Evolutionary conservation across 108 stramenopile genomes (phyloP).

Genomic region (Stephanodiscus minutulus): DNA sequence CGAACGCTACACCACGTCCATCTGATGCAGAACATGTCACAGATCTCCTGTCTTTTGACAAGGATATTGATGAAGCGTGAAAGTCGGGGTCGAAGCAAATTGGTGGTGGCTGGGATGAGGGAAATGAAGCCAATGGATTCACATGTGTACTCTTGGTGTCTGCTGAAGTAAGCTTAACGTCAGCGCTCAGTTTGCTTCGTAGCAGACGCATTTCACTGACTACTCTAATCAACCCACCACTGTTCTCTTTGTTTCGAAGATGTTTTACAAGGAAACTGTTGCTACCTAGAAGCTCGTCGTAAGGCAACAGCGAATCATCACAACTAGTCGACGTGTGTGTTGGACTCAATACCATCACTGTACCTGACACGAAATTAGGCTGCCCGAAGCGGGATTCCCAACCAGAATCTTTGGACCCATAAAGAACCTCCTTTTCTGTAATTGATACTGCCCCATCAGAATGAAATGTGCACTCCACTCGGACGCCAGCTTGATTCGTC

Average conservation of each 20-base stretch:
- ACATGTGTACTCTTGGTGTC: background rate
- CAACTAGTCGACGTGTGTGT: slow-evolving; percentile 35
- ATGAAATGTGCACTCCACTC: slow-evolving; percentile 55
- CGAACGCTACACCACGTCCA: slow-evolving; percentile 79
- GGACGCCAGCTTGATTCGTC: slow-evolving; percentile 50
- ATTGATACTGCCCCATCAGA: slow-evolving; percentile 69
- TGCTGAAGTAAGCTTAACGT: background rate
- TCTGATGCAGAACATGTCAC: slow-evolving; percentile 73
- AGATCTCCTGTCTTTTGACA: slow-evolving; percentile 70
- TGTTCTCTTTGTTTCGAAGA: slow-evolving; percentile 64
- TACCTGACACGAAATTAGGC: slow-evolving; percentile 77
- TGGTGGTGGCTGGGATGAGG: slow-evolving; percentile 54
- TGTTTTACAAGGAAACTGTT: slow-evolving; percentile 51
- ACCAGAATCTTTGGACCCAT: slow-evolving; percentile 81
- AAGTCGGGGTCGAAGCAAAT: slow-evolving; percentile 73
- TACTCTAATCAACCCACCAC: slow-evolving; percentile 58
- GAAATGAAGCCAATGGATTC: background rate
- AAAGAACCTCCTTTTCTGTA: slow-evolving; percentile 66
- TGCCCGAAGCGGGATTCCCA: slow-evolving; percentile 89
- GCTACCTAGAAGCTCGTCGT: slow-evolving; percentile 68
- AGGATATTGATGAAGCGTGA: slow-evolving; percentile 69
- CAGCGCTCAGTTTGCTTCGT: slow-evolving; percentile 38
- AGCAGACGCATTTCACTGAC: slow-evolving; percentile 66
- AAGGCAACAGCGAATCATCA: slow-evolving; percentile 46
- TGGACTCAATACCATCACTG: slow-evolving; percentile 53